phyloP scores from a whole-genome alignment of 805 yeast genomes.

The Candida endomychidarum region DNA sequence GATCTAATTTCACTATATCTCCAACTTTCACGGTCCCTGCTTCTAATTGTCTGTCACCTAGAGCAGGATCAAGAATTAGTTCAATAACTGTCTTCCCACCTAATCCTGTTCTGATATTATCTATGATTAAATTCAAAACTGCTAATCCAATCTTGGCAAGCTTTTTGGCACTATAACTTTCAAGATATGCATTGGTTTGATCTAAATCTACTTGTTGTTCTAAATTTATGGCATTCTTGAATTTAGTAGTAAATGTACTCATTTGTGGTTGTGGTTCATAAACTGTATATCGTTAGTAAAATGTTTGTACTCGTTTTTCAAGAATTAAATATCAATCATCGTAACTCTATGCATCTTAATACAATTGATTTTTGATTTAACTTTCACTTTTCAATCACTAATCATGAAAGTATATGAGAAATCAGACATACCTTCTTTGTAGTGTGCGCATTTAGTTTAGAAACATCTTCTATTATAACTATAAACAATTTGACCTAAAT shows the following conservation, averaged over 20 bases:
- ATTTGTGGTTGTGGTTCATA: no score
- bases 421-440: slow-evolving; percentile 7
- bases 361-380: slow-evolving; percentile 8
- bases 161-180: slow-evolving; percentile 52
- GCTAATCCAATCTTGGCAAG: slow-evolving; percentile 78
- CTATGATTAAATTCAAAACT: slow-evolving; percentile 58
- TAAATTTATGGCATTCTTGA: slow-evolving; percentile 32
- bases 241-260: slow-evolving; percentile 16
- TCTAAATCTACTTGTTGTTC: slow-evolving; percentile 39
- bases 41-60: slow-evolving; percentile 31
- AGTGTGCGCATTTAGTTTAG: no score
- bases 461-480: no score
- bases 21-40: slow-evolving; percentile 65
- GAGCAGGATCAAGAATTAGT: slow-evolving; percentile 54
- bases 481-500: no score
- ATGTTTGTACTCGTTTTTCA: slow-evolving; percentile 29
- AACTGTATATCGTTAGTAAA: slow-evolving; percentile 15
- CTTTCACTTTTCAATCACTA: slow-evolving; percentile 7
- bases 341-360: slow-evolving; percentile 28
- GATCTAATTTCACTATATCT: slow-evolving; percentile 68
- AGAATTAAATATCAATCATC: slow-evolving; percentile 15
- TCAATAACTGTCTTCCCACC: slow-evolving; percentile 76
- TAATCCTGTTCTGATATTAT: slow-evolving; percentile 69
- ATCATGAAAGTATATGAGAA: slow-evolving; percentile 6
- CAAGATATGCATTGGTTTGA: slow-evolving; percentile 32